Evolutionary conservation across 306 rosid species (phyloP).

Genomic region (Acacia crassicarpa): DNA sequence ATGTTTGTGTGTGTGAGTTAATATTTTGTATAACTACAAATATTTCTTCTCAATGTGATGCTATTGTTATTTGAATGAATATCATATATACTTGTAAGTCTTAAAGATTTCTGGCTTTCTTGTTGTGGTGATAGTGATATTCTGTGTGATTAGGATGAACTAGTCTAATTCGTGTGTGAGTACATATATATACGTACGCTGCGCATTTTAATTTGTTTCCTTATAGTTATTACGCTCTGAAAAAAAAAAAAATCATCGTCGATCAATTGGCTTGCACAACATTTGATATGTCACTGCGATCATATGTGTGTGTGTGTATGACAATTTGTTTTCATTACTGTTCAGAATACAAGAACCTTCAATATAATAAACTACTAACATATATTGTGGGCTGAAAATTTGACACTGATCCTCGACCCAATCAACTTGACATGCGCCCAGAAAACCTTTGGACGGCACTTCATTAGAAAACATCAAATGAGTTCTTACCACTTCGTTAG

Average conservation of each 20-base stretch:
- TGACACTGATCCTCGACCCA: slow-evolving; percentile 26
- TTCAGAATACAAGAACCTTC: neutral
- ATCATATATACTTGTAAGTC: neutral
- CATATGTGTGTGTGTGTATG: neutral
- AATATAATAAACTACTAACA: neutral
- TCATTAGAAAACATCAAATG: neutral
- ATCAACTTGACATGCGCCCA: slow-evolving; percentile 29
- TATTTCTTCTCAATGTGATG: slow-evolving; percentile 2
- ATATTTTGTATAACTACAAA: neutral
- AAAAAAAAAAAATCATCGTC: neutral
- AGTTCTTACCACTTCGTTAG: neutral
- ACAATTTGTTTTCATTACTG: slow-evolving; percentile 13
- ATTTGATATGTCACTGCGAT: slow-evolving; percentile 27
- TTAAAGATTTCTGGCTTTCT: slow-evolving; percentile 22
- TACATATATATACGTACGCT: neutral
- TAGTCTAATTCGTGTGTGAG: slow-evolving; percentile 14
- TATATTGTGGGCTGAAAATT: neutral
- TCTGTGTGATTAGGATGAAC: slow-evolving; percentile 31
- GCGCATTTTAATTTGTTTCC: slow-evolving; percentile 35
- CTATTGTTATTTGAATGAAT: neutral
- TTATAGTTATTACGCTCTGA: slow-evolving; percentile 31
- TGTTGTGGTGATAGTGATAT: slow-evolving; percentile 18
- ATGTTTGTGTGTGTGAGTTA: too few species aligned
- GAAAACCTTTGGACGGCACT: neutral
- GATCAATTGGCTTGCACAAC: slow-evolving; percentile 28